A percentile compares a stretch with the other conserved stretches of the same genome.
phyloP scores from a whole-genome alignment of 306 rosid species.

The Cucumis hystrix region DNA sequence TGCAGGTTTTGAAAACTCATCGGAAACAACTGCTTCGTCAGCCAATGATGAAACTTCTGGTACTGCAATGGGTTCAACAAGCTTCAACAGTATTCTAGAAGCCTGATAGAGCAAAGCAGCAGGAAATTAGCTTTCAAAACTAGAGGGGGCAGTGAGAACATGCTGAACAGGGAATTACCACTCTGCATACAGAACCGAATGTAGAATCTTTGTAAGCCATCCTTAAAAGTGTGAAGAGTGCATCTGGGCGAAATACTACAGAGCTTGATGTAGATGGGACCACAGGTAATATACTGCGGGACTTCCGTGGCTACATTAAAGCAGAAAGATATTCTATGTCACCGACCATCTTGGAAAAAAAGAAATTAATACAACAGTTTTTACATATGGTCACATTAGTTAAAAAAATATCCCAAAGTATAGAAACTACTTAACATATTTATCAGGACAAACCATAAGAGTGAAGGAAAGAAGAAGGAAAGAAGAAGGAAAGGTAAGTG shows the following conservation, averaged over 20 bases:
- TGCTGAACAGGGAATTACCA: constrained; percentile 28
- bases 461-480: background rate
- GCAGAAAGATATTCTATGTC: background rate
- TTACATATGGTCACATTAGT: background rate
- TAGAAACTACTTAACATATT: background rate
- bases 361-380: background rate
- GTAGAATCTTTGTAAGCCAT: constrained; percentile 81
- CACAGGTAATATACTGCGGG: constrained; percentile 53
- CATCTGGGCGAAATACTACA: constrained; percentile 64
- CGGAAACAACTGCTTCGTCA: constrained; percentile 32
- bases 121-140: constrained; percentile 2
- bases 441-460: background rate
- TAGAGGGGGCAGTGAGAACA: constrained; percentile 4
- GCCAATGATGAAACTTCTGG: constrained; percentile 38
- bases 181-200: constrained; percentile 66
- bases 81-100: constrained; percentile 67
- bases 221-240: constrained; percentile 64
- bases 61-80: constrained; percentile 41
- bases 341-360: background rate
- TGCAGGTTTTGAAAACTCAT: constrained; percentile 41
- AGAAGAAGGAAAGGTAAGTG: constrained; percentile 6
- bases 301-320: constrained; percentile 67
- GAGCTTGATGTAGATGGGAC: constrained; percentile 40
- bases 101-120: constrained; percentile 38
- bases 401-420: background rate